Evolutionary conservation across 2,329 filamentous ascomycete genomes (phyloP).

Genomic region (Beauveria caledonica): DNA sequence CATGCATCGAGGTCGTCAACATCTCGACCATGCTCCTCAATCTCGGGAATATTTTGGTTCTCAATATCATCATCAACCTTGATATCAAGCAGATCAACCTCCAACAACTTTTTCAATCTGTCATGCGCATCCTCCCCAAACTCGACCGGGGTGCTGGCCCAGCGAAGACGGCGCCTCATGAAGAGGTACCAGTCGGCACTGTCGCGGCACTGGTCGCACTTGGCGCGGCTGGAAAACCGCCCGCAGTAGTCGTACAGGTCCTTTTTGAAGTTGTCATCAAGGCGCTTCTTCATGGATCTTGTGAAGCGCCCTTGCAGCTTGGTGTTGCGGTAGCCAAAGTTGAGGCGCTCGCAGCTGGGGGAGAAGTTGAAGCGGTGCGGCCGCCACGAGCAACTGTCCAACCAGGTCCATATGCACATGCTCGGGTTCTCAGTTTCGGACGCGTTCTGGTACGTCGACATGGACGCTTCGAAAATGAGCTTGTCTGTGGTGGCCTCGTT

Average conservation of each 20-base stretch:
- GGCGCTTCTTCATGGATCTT: slow-evolving; percentile 23
- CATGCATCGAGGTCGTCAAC: slow-evolving; percentile 11
- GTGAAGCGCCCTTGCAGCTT: slow-evolving; percentile 30
- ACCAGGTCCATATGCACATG: not conserved
- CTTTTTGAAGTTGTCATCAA: slow-evolving; percentile 34
- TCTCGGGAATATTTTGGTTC: not conserved
- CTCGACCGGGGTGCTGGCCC: not conserved
- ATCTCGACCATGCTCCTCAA: not conserved
- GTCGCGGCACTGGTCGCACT: slow-evolving; percentile 12
- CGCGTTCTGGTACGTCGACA: not conserved
- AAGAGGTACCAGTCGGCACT: slow-evolving; percentile 17
- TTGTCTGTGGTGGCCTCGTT: not conserved
- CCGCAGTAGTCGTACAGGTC: slow-evolving; percentile 21
- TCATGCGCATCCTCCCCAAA: not conserved
- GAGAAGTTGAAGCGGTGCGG: slow-evolving; percentile 17
- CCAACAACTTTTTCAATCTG: not conserved
- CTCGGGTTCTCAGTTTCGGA: slow-evolving; percentile 21
- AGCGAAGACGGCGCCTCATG: slow-evolving; percentile 11
- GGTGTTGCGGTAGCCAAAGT: slow-evolving; percentile 22
- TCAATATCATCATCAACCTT: slow-evolving; percentile 1
- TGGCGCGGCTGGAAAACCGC: slow-evolving; percentile 1
- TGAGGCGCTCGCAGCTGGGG: slow-evolving; percentile 18
- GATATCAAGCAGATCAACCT: not conserved
- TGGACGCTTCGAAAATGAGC: slow-evolving; percentile 3
- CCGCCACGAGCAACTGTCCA: too few species aligned